Evolutionary conservation across 1,284 basidiomycete species (phyloP), one percentile per base, ranked within the genome.

Genomic region (Agaricales sp.): DNA sequence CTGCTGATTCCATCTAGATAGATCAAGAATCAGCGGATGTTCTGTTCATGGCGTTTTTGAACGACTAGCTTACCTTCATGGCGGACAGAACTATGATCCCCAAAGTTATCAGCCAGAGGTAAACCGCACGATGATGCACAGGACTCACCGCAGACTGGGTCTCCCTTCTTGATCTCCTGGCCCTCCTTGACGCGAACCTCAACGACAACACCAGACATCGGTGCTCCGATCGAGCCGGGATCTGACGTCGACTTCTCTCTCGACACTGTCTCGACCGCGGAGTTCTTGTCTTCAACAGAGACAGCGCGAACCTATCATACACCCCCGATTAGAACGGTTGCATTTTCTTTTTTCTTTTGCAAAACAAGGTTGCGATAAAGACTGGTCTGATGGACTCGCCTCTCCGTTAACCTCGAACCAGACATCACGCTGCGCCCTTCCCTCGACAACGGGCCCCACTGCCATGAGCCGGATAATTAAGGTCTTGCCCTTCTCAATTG

Each of bases 331-430:
- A 16, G 30, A 16, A 37, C 30, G 12, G 30, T 12, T 16, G 30
- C 11, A 16, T 37, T 37, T 37, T 37, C 50, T 52, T 23, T n/a
- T n/a, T n/a, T n/a, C n/a, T n/a, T n/a, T 25, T 30, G 16, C 53
- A 38, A 54, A 46, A 35, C 38, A 23, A 14, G 48, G 25, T 46
- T 23, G 22, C 47, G 50, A 43, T 49, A 43, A 20, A 48, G 35
- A 38, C 38, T 43, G 50, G 43, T 4, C 50, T 54, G 43, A 43
- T 37, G 50, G 43, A 52, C 63, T 60, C 58, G 88, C 87, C 75
- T 95, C 92, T 65, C 92, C 92, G 63, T 96, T 96, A 54, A 95
- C 88, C 75, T 99, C 96, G 63, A 98, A 97, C 90, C 92, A 97
- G 57, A 96, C 92, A 64, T 98, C 95, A 60, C 96, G 84, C 59